phyloP scores from a whole-genome alignment of 371 early-diverging fungal genomes.

The Syncephalastrum racemosum region DNA sequence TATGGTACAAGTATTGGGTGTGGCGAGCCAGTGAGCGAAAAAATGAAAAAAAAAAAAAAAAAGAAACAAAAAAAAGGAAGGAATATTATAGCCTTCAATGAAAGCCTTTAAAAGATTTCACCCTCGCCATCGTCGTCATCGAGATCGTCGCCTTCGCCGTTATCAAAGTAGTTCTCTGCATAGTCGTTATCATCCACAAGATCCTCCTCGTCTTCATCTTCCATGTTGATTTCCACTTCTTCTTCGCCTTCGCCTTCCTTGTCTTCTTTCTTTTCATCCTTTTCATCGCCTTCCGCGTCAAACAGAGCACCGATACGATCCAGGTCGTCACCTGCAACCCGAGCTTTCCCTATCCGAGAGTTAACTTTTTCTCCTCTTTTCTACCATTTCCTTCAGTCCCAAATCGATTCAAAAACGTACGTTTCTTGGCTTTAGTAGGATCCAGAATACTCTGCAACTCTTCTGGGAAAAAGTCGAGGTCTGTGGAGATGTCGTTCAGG shows the following conservation, averaged over 20 bases:
- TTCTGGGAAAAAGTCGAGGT: constrained; percentile 50
- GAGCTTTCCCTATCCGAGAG: constrained; percentile 14
- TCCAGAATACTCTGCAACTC: constrained; percentile 47
- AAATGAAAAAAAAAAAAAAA: constrained; percentile 6
- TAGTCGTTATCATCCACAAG: constrained; percentile 54
- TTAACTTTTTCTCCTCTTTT: too few relatives aligned
- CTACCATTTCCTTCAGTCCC: too few relatives aligned
- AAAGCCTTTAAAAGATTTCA: not conserved
- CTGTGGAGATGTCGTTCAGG: constrained; percentile 42
- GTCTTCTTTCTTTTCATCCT: constrained; percentile 33
- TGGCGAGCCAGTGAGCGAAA: not conserved
- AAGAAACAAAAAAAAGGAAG: constrained; percentile 1
- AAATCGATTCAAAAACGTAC: constrained; percentile 19
- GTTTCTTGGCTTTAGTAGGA: constrained; percentile 38
- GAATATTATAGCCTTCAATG: not conserved
- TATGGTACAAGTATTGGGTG: too few relatives aligned
- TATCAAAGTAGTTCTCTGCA: constrained; percentile 56
- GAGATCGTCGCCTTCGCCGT: constrained; percentile 50
- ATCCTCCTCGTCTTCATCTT: constrained; percentile 57
- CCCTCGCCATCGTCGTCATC: constrained; percentile 49
- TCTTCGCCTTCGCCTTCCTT: constrained; percentile 29
- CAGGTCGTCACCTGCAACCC: constrained; percentile 20
- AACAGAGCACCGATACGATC: constrained; percentile 37
- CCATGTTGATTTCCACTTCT: constrained; percentile 21
- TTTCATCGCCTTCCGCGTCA: constrained; percentile 26